These are phyloP conservation scores for Glycine soja DNA, from an alignment of 306 rosid genomes.

Conservation along the genomic window DNA sequence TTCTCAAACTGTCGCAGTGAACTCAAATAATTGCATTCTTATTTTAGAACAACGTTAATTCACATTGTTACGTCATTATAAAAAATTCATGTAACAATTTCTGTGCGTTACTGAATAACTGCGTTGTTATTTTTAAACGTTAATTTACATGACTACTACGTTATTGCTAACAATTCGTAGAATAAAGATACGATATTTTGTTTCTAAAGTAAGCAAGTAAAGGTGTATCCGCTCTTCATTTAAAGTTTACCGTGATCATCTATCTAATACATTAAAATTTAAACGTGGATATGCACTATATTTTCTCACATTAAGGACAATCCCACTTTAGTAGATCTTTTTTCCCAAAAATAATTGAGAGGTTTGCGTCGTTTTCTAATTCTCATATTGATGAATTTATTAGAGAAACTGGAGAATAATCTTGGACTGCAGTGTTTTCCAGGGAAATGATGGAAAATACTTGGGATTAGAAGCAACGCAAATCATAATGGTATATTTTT, in stretches of 20 bases:
- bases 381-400: neutral
- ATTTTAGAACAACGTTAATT: slow-evolving; percentile 13
- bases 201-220: neutral
- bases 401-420: neutral
- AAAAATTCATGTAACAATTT: slow-evolving; percentile 9
- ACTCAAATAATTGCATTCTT: neutral
- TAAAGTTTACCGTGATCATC: neutral
- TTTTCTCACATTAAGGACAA: neutral
- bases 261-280: neutral
- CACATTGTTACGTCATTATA: neutral
- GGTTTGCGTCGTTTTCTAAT: neutral
- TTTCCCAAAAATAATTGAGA: neutral
- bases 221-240: neutral
- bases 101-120: neutral
- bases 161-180: neutral
- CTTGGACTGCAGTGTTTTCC: neutral
- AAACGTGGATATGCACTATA: neutral
- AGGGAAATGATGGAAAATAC: neutral
- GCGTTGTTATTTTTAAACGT: neutral
- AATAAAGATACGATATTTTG: neutral
- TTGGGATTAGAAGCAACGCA: neutral
- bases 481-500: neutral
- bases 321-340: neutral
- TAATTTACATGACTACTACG: neutral
- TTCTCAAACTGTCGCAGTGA: slow-evolving; percentile 9